Evolutionary conservation across 306 rosid genomes (phyloP), one percentile per base, ranked within the genome.

Genomic region (Medicago arabica): DNA sequence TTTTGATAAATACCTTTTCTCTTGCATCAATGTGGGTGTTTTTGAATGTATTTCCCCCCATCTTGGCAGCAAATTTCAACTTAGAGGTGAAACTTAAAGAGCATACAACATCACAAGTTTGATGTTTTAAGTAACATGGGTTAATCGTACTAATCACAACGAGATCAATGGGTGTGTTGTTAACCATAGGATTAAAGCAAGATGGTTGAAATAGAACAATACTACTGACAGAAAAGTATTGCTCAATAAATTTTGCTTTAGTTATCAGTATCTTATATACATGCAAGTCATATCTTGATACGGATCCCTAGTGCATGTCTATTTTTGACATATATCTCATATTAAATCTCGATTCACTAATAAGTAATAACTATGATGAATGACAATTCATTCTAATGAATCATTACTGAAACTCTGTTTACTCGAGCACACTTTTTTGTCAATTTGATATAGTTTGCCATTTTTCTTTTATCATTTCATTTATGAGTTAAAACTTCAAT

Each of bases 201-300:
- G 69, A 64, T 64, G 28, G 49, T 31, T 62, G 10, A 62, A 62
- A 34, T 62, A 62, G 12, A 62, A 62, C 15, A 31, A 34, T 62
- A 34, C 25, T 28, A 0, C 31, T 28, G 31, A 28, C 3, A 28
- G 31, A 28, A 28, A 28, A 28, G 31, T 28, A 28, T 28, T 28
- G 0, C 31, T 28, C 31, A 28, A 28, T 28, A 28, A 28, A 28
- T 28, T 28, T 28, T 28, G 31, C 31, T 28, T 3, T 28, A 28
- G 59, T 53, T 17, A 23, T 17, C 4, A 53, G 12, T 17, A 51
- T 51, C 58, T 16, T 51, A 51, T 9, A 16, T 51, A 51, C 23
- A 51, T 16, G 23, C 2, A 4, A 51, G 18, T 8, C 58, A 51
- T 53, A 53, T 53, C 59, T 17, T 16, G 25, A 16, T 53, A 53